Conservation (phyloP, 768 basidiomycete species). For the Lepiota brunneoincarnata region DNA sequence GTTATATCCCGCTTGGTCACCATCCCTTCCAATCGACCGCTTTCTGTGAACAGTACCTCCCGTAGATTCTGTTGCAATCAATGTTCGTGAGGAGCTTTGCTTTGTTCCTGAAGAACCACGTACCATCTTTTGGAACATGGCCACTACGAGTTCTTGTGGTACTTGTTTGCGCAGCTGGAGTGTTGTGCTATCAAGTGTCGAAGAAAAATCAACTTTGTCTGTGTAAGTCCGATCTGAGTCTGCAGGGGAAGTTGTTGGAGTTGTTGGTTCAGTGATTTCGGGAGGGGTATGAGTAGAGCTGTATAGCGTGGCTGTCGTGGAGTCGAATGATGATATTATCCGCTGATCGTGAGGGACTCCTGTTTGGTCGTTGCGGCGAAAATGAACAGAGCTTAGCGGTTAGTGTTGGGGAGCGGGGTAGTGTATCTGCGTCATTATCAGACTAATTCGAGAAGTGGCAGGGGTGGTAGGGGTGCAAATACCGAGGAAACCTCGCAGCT, state of each 20-base stretch:
- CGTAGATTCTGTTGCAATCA: constrained; percentile 51
- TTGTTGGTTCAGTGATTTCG: neutral
- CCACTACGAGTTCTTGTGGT: constrained; percentile 68
- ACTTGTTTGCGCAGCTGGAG: constrained; percentile 67
- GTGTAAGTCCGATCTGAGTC: constrained; percentile 23
- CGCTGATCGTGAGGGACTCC: neutral
- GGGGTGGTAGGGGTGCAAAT: neutral
- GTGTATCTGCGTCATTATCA: constrained; percentile 17
- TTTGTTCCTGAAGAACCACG: too few relatives aligned
- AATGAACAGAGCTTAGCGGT: constrained; percentile 39
- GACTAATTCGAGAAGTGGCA: neutral
- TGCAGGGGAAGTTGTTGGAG: neutral
- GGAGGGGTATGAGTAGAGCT: neutral
- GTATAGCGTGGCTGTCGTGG: neutral
- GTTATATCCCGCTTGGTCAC: constrained; percentile 70
- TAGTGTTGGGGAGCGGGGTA: constrained; percentile 2
- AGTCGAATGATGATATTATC: neutral
- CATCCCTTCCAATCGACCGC: constrained; percentile 59
- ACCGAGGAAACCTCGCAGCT: constrained; percentile 37
- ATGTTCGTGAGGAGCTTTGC: too few relatives aligned
- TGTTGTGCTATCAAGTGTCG: constrained; percentile 44
- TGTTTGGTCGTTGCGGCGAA: constrained; percentile 18
- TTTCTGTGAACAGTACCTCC: constrained; percentile 63
- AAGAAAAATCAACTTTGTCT: constrained; percentile 35
- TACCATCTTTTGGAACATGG: constrained; percentile 74